These are phyloP conservation scores for Globisporangium ultimum DNA, from an alignment of 352 stramenopile genomes.

Conservation along the genomic window DNA sequence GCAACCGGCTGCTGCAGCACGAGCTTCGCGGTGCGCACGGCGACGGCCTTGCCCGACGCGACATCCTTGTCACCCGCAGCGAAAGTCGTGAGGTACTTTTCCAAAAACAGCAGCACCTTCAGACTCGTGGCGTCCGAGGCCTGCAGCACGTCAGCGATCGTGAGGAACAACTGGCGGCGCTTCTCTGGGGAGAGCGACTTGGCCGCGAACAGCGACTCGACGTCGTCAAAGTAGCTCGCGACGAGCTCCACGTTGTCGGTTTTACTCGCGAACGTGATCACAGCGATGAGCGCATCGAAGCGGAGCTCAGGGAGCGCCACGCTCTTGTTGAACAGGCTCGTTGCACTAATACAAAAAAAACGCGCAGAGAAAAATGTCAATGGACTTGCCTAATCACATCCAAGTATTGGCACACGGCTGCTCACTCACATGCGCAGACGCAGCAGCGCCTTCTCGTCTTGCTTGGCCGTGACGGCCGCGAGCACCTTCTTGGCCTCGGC, in stretches of 20 bases:
- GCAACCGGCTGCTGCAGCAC: conserved; percentile 89
- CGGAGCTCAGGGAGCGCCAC: conserved; percentile 52
- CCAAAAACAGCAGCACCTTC: conserved; percentile 65
- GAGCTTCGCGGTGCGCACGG: conserved; percentile 76
- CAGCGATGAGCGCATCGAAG: conserved; percentile 59
- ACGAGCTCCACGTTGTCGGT: conserved; percentile 63
- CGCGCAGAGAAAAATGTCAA: background rate
- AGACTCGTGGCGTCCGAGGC: conserved; percentile 29
- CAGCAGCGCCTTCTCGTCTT: conserved; percentile 57
- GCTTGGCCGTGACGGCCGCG: conserved; percentile 34
- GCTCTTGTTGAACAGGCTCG: conserved; percentile 76
- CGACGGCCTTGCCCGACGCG: conserved; percentile 62
- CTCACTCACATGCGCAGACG: conserved; percentile 61
- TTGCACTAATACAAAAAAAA: conserved; percentile 25
- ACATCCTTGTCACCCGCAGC: conserved; percentile 50
- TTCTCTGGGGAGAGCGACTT: conserved; percentile 42
- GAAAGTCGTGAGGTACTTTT: conserved; percentile 74
- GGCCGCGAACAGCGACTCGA: conserved; percentile 52
- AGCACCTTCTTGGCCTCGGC: conserved; percentile 47
- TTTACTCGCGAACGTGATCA: conserved; percentile 56
- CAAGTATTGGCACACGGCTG: conserved; percentile 1
- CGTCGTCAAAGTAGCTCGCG: conserved; percentile 63
- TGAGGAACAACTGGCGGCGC: conserved; percentile 57
- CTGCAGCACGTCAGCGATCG: conserved; percentile 68
- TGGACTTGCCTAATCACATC: background rate